Evolutionary conservation across 495 filamentous ascomycete species (phyloP), one percentile per base, ranked within the genome.

Genomic region (Halenospora varia): DNA sequence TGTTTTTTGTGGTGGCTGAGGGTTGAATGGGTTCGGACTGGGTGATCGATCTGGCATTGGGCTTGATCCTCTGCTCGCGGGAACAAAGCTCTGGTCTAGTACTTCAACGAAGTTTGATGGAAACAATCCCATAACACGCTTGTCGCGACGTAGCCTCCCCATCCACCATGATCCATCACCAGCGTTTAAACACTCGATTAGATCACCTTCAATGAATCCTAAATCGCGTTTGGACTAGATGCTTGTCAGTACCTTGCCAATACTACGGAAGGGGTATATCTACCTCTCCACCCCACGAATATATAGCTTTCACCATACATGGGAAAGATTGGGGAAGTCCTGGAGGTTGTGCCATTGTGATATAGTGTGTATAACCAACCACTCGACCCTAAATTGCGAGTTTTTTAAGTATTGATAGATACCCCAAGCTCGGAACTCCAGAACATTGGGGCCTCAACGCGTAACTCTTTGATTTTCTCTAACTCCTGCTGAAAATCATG

Each of bases 81-180:
- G 90, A 25, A 87, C 84, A 69, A 96, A 96, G 66, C 80, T 79
- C 51, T 95, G 88, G 47, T 88, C 85, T 41, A 98, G 77, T 2
- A 97, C 82, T 65, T 95, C 84, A 59, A 98, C 94, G 69, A 97
- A 98, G 70, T 98, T 98, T 44, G 92, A 97, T 1, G 94, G 94
- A 65, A 98, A 98, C 19, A 94, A 72, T 46, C 94, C 94, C 61
- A 96, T 83, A 62, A 92, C 91, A 57, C 89, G 81, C 68, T 86
- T 84, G 69, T 97, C 94, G 55, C 95, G 82, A 61, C 83, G 85
- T 67, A 97, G 68, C 48, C 93, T 84, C 23, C 94, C 94, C 74
- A 89, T 96, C 94, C 94, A 98, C 95, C 94, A 98, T 52, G 88
- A 88, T 24, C 95, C 95, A 73, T 98, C 94, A 51, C 94, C 94